Conservation (phyloP, 1,284 basidiomycete genomes). For the Irpex sp. region DNA sequence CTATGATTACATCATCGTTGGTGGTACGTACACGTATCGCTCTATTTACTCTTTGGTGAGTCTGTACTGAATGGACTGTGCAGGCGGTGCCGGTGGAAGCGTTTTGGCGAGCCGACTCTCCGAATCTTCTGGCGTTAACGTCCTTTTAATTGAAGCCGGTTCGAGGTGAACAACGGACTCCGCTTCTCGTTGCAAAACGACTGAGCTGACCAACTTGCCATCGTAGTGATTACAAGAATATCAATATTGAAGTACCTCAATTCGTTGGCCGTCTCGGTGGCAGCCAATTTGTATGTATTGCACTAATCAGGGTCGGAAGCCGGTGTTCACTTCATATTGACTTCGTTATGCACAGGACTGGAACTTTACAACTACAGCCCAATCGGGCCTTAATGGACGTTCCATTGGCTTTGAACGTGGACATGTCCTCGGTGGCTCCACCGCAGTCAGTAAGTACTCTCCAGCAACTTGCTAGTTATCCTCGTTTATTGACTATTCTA, state of each 20-base stretch:
- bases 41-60: background rate
- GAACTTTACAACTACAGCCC: conserved; percentile 11
- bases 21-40: background rate
- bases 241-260: conserved; percentile 5
- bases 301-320: background rate
- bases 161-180: conserved; percentile 2
- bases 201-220: background rate
- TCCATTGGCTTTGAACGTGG: conserved; percentile 7
- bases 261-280: background rate
- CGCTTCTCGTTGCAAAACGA: too few species aligned
- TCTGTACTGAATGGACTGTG: background rate
- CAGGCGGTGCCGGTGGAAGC: conserved; percentile 8
- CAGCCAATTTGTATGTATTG: background rate
- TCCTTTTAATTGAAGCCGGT: conserved; percentile 37
- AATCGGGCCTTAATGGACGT: conserved; percentile 6
- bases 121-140: conserved; percentile 18
- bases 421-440: conserved; percentile 10
- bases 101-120: conserved; percentile 34
- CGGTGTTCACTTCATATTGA: too few species aligned
- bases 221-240: conserved; percentile 3
- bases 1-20: background rate
- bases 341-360: conserved; percentile 1
- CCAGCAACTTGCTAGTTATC: background rate
- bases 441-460: conserved; percentile 9
- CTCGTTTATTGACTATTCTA: background rate